These are phyloP conservation scores for Alternaria viburni DNA, from an alignment of 2,329 filamentous ascomycete species.

Conservation along the genomic window DNA sequence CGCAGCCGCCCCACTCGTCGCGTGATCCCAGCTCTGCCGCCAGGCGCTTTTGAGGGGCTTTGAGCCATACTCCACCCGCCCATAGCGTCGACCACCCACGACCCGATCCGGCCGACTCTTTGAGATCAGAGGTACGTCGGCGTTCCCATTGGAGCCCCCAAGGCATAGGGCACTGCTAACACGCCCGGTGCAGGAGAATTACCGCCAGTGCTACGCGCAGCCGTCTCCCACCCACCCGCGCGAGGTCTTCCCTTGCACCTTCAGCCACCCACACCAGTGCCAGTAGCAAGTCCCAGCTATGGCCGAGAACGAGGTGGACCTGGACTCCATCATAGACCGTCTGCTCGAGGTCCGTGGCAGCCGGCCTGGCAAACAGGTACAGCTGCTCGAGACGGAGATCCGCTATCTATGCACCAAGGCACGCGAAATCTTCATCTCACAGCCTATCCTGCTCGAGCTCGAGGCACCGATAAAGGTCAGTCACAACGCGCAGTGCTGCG, in stretches of 20 bases:
- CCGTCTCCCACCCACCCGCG: slow-evolving; percentile 35
- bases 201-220: slow-evolving; percentile 32
- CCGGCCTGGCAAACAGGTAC: slow-evolving; percentile 97
- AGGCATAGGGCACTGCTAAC: slow-evolving; percentile 29
- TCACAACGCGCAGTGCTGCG: slow-evolving; percentile 13
- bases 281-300: slow-evolving; percentile 59
- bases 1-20: slow-evolving; percentile 38
- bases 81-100: slow-evolving; percentile 29
- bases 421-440: slow-evolving; percentile 98
- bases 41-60: slow-evolving; percentile 50
- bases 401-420: slow-evolving; percentile 98
- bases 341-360: slow-evolving; percentile 97
- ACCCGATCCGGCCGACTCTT: slow-evolving; percentile 25
- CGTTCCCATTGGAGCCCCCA: slow-evolving; percentile 6
- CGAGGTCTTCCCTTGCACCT: slow-evolving; percentile 46
- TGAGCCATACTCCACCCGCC: slow-evolving; percentile 46
- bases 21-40: slow-evolving; percentile 43
- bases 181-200: slow-evolving; percentile 19
- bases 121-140: slow-evolving; percentile 42
- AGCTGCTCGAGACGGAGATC: slow-evolving; percentile 95
- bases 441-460: slow-evolving; percentile 95
- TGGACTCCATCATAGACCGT: slow-evolving; percentile 99
- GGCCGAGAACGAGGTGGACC: slow-evolving; percentile 90
- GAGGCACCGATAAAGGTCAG: slow-evolving; percentile 98
- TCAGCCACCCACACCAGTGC: slow-evolving; percentile 26